Percentiles rank a stretch among this genome's conserved stretches.
Conservation (phyloP, 2,329 filamentous ascomycete species). For the Monosporascus sp. region DNA sequence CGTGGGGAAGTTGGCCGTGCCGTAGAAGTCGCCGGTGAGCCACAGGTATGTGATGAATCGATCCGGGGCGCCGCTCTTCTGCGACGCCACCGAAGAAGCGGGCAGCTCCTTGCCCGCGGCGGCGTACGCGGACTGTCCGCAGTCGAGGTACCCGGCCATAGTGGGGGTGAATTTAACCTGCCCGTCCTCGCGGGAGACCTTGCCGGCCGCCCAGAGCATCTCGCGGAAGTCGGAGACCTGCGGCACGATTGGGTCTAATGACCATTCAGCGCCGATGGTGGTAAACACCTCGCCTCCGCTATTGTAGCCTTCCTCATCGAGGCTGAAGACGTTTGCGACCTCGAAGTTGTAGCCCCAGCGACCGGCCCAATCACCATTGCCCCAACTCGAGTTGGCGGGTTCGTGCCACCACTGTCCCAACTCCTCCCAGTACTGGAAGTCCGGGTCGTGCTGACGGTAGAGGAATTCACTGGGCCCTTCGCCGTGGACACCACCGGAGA, state of each 20-base stretch:
- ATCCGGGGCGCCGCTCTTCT: conserved; percentile 33
- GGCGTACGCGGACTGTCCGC: conserved; percentile 36
- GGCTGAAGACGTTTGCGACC: conserved; percentile 35
- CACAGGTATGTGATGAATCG: conserved; percentile 37
- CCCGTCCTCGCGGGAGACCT: conserved; percentile 22
- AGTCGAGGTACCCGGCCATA: conserved; percentile 37
- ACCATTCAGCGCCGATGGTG: conserved; percentile 39
- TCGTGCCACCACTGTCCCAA: conserved; percentile 35
- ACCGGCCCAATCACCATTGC: conserved; percentile 29
- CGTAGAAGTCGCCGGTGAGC: conserved; percentile 39
- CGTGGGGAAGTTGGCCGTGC: conserved; percentile 31
- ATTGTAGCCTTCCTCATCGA: conserved; percentile 34
- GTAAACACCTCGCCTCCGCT: conserved; percentile 33
- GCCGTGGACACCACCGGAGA: conserved; percentile 35
- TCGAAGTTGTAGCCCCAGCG: conserved; percentile 41
- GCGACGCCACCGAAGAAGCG: conserved; percentile 31
- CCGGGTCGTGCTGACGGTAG: conserved; percentile 31
- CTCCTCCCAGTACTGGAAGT: conserved; percentile 30
- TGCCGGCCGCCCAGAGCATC: conserved; percentile 37
- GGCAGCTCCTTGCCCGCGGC: conserved; percentile 36
- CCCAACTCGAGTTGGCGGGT: conserved; percentile 30
- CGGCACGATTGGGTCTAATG: conserved; percentile 31
- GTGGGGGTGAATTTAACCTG: conserved; percentile 31
- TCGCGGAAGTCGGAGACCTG: conserved; percentile 33
- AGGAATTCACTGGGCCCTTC: conserved; percentile 33